Conservation (phyloP, 371 early-diverging fungal species). For the Rhizopus stolonifer region DNA sequence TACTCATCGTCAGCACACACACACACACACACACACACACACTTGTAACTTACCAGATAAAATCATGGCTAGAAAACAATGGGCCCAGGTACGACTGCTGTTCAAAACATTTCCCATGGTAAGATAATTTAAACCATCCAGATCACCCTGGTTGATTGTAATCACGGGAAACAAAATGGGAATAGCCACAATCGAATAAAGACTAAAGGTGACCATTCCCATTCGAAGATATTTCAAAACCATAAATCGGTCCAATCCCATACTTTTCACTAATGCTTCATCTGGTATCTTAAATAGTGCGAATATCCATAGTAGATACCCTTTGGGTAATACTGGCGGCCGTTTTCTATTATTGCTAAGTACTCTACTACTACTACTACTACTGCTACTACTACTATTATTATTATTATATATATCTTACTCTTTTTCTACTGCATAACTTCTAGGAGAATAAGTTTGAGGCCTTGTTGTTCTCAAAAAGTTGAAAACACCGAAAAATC, state of each 20-base stretch:
- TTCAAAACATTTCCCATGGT: constrained; percentile 68
- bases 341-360: constrained; percentile 40
- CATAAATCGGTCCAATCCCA: constrained; percentile 81
- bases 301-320: constrained; percentile 62
- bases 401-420: no score
- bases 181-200: constrained; percentile 58
- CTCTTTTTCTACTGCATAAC: constrained; percentile 65
- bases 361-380: neutral
- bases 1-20: neutral
- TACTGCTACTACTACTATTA: no score
- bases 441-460: constrained; percentile 71
- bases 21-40: no score
- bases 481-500: constrained; percentile 57
- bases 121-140: constrained; percentile 45
- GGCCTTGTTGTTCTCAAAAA: constrained; percentile 55
- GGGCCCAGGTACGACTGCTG: constrained; percentile 63
- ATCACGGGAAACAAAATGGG: constrained; percentile 72
- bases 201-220: constrained; percentile 54
- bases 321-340: constrained; percentile 55
- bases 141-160: constrained; percentile 41
- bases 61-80: constrained; percentile 58
- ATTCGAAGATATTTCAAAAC: constrained; percentile 69
- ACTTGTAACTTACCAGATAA: constrained; percentile 44
- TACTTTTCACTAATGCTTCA: constrained; percentile 55
- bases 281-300: constrained; percentile 58